Evolutionary conservation across 1,139 yeast genomes (phyloP), one percentile per base, ranked within the genome.

Genomic region (Geotrichum phurueaensis): DNA sequence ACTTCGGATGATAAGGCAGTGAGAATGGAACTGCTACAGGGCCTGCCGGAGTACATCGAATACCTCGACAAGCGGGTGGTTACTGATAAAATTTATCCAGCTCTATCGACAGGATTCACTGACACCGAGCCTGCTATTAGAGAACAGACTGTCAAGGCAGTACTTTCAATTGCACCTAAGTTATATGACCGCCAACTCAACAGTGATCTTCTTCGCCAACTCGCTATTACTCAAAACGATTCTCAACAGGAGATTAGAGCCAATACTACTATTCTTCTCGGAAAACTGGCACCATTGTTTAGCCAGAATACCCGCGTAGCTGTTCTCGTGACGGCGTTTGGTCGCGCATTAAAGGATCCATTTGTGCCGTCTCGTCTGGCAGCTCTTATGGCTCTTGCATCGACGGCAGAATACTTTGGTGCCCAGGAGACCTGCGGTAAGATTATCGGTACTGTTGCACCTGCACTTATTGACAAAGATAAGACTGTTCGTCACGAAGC

Each of bases 141-240:
- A 63, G 91, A 89, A 66, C 89, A 87, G 51, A 89, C 98, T 0
- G 77, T 94, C 53, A 86, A 86, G 59, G 83, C 92, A 0, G 82
- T 90, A 7, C 80, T 86, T 2, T 74, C 78, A 5, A 75, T 94
- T 43, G 83, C 86, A 2, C 85, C 85, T 33, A 85, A 85, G 67
- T 79, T 94, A 3, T 67, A 89, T 0, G 90, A 86, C 49, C 82
- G 96, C 60, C 96, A 89, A 70, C 79, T 92, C 56, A 94, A 94
- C 70, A 92, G 91, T 68, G 98, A 94, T 61, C 75, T 94, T 49
- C 77, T 94, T 58, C 81, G 96, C 66, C 81, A 84, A 56, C 76
- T 94, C 62, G 98, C 98, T 0, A 89, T 88, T 70, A 84, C 96
- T 1, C 98, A 92, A 72, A 86, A 83, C 72, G 99, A 94, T 70